Conservation (phyloP, 2,329 filamentous ascomycete species). For the Apiospora hydei region DNA sequence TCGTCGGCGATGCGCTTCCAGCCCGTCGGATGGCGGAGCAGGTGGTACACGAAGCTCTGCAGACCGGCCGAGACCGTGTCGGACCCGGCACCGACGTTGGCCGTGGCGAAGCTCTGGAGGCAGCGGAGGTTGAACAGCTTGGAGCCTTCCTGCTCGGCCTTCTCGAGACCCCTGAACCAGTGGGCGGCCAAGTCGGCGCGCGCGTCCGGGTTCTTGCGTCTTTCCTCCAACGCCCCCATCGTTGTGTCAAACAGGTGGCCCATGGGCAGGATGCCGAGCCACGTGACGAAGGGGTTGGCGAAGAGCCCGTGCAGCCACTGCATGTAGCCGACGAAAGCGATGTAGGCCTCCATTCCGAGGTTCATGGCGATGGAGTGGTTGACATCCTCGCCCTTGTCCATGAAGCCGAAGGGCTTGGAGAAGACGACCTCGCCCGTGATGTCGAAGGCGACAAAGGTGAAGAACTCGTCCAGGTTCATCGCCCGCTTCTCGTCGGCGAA, state of each 20-base stretch:
- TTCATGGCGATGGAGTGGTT: conserved; percentile 33
- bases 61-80: conserved; percentile 27
- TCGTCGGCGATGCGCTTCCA: conserved; percentile 27
- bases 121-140: conserved; percentile 23
- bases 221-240: conserved; percentile 26
- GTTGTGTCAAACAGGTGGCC: conserved; percentile 28
- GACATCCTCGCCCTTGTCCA: conserved; percentile 38
- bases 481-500: conserved; percentile 26
- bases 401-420: conserved; percentile 37
- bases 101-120: conserved; percentile 22
- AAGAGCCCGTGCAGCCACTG: conserved; percentile 31
- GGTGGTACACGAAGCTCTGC: conserved; percentile 27
- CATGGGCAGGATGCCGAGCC: conserved; percentile 30
- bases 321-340: conserved; percentile 26
- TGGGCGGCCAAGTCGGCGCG: conserved; percentile 28
- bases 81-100: conserved; percentile 28
- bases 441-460: conserved; percentile 41
- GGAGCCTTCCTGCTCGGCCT: conserved; percentile 25
- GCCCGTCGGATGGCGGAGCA: conserved; percentile 24
- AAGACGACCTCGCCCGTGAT: conserved; percentile 43
- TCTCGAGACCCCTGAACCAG: conserved; percentile 29
- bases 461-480: conserved; percentile 34
- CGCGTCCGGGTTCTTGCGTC: conserved; percentile 28
- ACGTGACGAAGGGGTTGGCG: conserved; percentile 31
- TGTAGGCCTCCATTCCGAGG: conserved; percentile 22